Evolutionary conservation across 495 filamentous ascomycete species (phyloP).

Genomic region (Trichoderma reesei): DNA sequence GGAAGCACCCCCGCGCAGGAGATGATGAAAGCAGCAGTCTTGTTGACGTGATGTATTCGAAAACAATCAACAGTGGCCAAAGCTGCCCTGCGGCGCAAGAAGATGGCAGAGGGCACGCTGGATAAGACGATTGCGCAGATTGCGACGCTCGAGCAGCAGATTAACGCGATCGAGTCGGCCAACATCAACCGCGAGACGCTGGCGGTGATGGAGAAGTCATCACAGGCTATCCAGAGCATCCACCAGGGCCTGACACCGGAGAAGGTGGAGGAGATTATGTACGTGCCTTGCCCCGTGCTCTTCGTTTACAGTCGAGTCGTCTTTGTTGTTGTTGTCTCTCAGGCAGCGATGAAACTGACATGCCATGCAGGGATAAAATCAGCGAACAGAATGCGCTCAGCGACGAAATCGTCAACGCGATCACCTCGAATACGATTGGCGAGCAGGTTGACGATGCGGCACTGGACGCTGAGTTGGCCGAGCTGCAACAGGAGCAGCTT

Average conservation of each 20-base stretch:
- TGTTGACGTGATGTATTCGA: constrained; percentile 1
- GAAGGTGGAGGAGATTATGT: constrained; percentile 94
- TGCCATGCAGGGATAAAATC: constrained; percentile 66
- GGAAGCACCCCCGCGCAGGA: background rate
- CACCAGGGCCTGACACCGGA: constrained; percentile 84
- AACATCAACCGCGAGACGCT: constrained; percentile 98
- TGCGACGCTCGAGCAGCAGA: constrained; percentile 85
- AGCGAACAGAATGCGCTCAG: constrained; percentile 85
- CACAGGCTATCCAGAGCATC: constrained; percentile 81
- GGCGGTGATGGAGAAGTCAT: constrained; percentile 83
- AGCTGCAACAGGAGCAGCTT: constrained; percentile 75
- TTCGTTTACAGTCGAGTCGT: background rate
- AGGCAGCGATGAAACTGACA: constrained; percentile 17
- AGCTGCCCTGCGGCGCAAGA: constrained; percentile 88
- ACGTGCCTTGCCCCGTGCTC: constrained; percentile 28
- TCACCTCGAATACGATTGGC: constrained; percentile 60
- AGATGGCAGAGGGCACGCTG: constrained; percentile 80
- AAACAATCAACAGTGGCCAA: constrained; percentile 57
- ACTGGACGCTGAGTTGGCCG: constrained; percentile 66
- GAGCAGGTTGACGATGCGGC: constrained; percentile 78
- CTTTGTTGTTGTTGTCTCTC: background rate
- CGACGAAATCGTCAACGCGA: constrained; percentile 81
- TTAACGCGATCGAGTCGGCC: constrained; percentile 92
- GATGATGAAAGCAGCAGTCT: background rate
- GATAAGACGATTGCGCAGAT: constrained; percentile 86